Base-by-base conservation (phyloP, 2,329 filamentous ascomycete genomes). In the Nothomitra cinnamomea region DNA sequence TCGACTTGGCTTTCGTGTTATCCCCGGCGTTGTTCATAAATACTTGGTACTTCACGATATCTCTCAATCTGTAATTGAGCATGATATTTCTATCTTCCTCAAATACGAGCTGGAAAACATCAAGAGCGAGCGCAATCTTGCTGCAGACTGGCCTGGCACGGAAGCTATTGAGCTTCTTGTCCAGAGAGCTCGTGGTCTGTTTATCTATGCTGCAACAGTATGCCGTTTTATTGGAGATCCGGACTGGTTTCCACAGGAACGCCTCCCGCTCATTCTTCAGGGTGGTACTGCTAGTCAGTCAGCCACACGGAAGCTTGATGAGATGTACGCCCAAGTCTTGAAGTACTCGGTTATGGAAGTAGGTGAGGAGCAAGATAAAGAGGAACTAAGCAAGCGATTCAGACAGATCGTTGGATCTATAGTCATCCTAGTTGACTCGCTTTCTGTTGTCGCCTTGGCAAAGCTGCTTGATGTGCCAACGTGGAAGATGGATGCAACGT, bases 1-100 rank as follows among this genome's bases (percentile, higher is more conserved):
- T 50, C 56, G 56, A 17, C 32, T 55, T 41, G 58, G 57, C 4
- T 59, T 63, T 41, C 51, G 58, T 2, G 53, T 61, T 1, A 59
- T 68, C 3, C 13, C 57, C 1, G 62, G 60, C 36, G 61, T 32
- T 1, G 64, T 21, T 38, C 52, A 61, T 54, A 58, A 65, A 49
- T 58, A 63, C 42, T 25, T 71, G 1, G 52, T 62, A 1, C 64
- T 73, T 2, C 67, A 73, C 19, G 57, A 70, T 7, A 62, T 71
- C n/a, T 55, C 61, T 0, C 10, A 57, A 13, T 22, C 49, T 0
- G 49, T 63, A 0, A 60, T 73, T 3, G 55, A 65, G 51, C 59
- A 63, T 0, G 71, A 74, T 38, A 67, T 73, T 12, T 36, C 36
- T 1, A 19, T 58, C 4, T 72, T 64, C 55, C 49, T 72, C 1